A percentile compares a stretch with the other conserved stretches of the same genome.
These are phyloP conservation scores for Shiraia sp. DNA, from an alignment of 2,329 filamentous ascomycete species.

Conservation along the genomic window DNA sequence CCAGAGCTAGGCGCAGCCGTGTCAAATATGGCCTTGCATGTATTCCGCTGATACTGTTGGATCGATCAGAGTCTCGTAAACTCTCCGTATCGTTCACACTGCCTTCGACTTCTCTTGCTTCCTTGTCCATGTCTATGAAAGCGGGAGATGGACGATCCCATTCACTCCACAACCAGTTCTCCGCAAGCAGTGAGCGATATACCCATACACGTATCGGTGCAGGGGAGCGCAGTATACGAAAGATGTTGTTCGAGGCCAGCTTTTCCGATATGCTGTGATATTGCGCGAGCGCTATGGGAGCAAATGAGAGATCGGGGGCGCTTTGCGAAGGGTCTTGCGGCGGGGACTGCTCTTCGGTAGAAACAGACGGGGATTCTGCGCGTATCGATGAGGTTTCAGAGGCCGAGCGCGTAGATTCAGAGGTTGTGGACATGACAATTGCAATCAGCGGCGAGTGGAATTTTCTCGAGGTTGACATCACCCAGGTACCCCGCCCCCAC, in stretches of 20 bases:
- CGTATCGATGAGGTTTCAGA: slow-evolving; percentile 7
- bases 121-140: slow-evolving; percentile 6
- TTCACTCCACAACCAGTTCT: slow-evolving; percentile 25
- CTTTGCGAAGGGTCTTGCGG: slow-evolving; percentile 7
- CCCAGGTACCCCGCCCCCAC: slow-evolving; percentile 18
- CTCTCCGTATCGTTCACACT: slow-evolving; percentile 17
- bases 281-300: slow-evolving; percentile 27
- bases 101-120: slow-evolving; percentile 7
- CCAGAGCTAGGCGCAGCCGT: slow-evolving; percentile 51
- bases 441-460: background rate
- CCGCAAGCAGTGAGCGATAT: slow-evolving; percentile 26
- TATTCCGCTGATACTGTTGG: slow-evolving; percentile 14
- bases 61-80: slow-evolving; percentile 12
- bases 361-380: slow-evolving; percentile 6
- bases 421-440: slow-evolving; percentile 11
- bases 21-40: slow-evolving; percentile 45
- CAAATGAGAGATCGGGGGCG: slow-evolving; percentile 19
- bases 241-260: slow-evolving; percentile 29
- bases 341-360: slow-evolving; percentile 3
- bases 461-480: slow-evolving; percentile 5
- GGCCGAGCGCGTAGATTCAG: slow-evolving; percentile 11
- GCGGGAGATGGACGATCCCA: slow-evolving; percentile 14
- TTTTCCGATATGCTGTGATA: slow-evolving; percentile 25
- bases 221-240: slow-evolving; percentile 29
- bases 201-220: slow-evolving; percentile 32